Percentiles rank a stretch among this genome's conserved stretches.
Conservation (phyloP, 495 filamentous ascomycete genomes). For the Aspergillus funiculosus region DNA sequence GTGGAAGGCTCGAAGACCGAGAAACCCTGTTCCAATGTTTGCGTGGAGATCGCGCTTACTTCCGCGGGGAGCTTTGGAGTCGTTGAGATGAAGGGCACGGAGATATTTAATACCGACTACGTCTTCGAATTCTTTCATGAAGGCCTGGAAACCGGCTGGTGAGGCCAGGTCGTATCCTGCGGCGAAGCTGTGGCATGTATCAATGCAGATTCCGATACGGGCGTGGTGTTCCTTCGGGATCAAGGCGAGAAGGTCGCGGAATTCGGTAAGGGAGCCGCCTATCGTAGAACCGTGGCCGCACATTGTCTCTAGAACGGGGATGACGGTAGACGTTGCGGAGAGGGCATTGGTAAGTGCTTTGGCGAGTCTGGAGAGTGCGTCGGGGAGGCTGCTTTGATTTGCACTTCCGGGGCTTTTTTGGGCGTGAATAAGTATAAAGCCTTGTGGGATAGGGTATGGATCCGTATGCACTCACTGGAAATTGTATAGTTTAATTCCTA, state of each 20-base stretch:
- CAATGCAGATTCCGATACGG: slow-evolving; percentile 91
- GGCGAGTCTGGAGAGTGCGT: slow-evolving; percentile 74
- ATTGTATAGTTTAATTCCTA: slow-evolving; percentile 89
- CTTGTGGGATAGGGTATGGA: neutral
- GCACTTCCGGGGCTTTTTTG: slow-evolving; percentile 64
- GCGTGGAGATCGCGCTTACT: slow-evolving; percentile 82
- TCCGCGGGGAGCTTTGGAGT: slow-evolving; percentile 78
- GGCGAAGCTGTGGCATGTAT: slow-evolving; percentile 93
- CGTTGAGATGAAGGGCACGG: slow-evolving; percentile 84
- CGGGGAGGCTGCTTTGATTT: slow-evolving; percentile 54
- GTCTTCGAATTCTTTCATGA: slow-evolving; percentile 70
- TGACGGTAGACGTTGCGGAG: slow-evolving; percentile 62
- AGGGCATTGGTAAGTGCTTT: slow-evolving; percentile 74
- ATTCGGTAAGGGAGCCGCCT: slow-evolving; percentile 75
- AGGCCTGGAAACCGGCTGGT: slow-evolving; percentile 63
- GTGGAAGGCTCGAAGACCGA: slow-evolving; percentile 85
- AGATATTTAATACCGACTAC: slow-evolving; percentile 75
- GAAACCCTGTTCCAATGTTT: slow-evolving; percentile 89
- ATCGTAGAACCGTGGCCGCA: slow-evolving; percentile 84
- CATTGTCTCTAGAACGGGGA: slow-evolving; percentile 92
- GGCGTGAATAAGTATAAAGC: slow-evolving; percentile 11
- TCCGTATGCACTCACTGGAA: slow-evolving; percentile 60
- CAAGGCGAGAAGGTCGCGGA: slow-evolving; percentile 71
- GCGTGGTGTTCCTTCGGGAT: slow-evolving; percentile 64
- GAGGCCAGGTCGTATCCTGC: slow-evolving; percentile 86